Evolutionary conservation across 148 eudicot genomes (phyloP), one percentile per base, ranked within the genome.

Genomic region (Linanthus parryae): DNA sequence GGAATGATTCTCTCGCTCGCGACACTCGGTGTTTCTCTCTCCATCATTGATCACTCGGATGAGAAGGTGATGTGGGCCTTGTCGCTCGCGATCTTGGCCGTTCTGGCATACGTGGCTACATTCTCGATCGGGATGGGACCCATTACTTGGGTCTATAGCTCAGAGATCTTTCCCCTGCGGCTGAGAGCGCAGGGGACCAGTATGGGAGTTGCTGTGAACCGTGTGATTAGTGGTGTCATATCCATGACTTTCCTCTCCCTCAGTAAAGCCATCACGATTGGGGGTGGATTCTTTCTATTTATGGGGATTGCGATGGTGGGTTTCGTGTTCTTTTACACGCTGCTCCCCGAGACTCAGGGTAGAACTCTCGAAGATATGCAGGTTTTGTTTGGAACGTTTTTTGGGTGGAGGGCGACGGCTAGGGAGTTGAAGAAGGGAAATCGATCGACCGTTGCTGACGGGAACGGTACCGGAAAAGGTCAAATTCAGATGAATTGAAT

Each of bases 321-420:
- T 2, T 82, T 71, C 71, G 8, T 83, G 17, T 86, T 86, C 63
- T 70, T 83, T 38, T 86, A 55, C 52, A 59, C 82, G 0, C 57
- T 86, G 27, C 43, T 74, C 2, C 95, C 87, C 0, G 95, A 86
- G 65, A 83, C 95, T 3, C 80, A 67, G 17, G 95, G 91, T 23
- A 63, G 39, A 29, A 75, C 77, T n/a, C 82, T 86, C 0, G 91
- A 86, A 51, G 78, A 77, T 3, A 78, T 86, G 82, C 73, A 77
- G 42, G 52, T 25, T 18, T 63, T 85, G 76, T 82, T 85, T 49
- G 85, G 72, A 0, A 78, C 57, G 1, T 85, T 71, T 34, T 66
- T 66, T 52, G 47, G 54, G 41, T 72, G 76, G 76, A 62, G 76
- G n/a, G 10, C 65, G 0, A 65, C 57, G 0, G 13, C 18, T 22